Percentiles rank a stretch among this genome's conserved stretches.
These are phyloP conservation scores for Mucor mucedo DNA, from an alignment of 371 early-diverging fungal species.

Conservation along the genomic window DNA sequence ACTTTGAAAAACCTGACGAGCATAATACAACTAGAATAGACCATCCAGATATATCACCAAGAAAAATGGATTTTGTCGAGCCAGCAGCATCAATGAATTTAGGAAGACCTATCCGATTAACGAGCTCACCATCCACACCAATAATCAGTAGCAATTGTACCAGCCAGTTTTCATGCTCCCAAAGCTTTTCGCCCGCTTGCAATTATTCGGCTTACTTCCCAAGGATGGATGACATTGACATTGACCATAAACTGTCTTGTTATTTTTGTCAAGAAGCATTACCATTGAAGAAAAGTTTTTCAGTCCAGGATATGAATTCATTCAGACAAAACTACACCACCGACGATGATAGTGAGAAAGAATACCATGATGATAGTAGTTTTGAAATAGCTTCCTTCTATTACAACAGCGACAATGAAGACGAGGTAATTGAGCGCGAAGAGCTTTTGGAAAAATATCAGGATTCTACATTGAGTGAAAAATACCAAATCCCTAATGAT, in stretches of 20 bases:
- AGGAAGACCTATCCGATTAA: background rate
- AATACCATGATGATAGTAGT: background rate
- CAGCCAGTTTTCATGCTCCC: background rate
- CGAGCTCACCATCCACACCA: conserved; percentile 20
- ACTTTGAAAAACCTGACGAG: background rate
- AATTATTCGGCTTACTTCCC: conserved; percentile 9
- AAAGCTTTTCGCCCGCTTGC: background rate
- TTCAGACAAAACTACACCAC: background rate
- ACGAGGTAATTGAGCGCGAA: background rate
- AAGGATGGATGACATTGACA: background rate
- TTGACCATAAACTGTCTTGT: background rate
- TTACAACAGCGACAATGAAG: background rate
- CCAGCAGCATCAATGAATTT: background rate
- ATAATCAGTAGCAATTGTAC: background rate
- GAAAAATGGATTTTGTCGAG: background rate
- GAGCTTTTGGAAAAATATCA: background rate
- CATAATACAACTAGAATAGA: background rate
- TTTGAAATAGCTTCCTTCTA: background rate
- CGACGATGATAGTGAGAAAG: background rate
- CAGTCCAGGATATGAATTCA: background rate
- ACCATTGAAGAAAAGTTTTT: conserved; percentile 12
- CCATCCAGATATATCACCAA: background rate
- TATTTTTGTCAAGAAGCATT: background rate
- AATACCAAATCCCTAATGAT: background rate
- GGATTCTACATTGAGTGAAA: background rate